Base-by-base conservation (phyloP, 2,329 filamentous ascomycete genomes). In the Scytalidium lignicola region DNA sequence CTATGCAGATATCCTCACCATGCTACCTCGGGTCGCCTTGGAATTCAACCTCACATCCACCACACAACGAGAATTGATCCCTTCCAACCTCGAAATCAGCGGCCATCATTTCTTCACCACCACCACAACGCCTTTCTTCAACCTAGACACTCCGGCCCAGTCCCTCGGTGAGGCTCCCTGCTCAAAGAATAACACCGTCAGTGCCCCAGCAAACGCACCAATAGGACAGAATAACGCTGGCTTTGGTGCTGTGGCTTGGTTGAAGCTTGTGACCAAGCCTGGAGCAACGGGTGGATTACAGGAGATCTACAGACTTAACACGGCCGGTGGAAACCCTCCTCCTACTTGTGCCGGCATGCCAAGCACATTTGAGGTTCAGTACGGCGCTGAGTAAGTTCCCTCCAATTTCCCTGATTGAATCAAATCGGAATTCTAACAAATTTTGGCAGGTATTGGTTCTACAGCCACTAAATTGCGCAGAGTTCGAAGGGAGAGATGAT, bases 101-200 rank as follows among this genome's bases (percentile, higher is more conserved):
- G 89, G 90, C 19, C 78, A 88, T 65, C 91, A 96, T 74, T 95
- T 81, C 78, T 96, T 96, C 76, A 73, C 73, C 53, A 79, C 83
- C 59, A 62, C 68, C 20, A 84, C 80, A 3, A 86, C 86, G 0
- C 86, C 92, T 0, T 84, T 86, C 67, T 97, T 97, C 75, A 78
- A 90, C 68, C 76, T 96, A 50, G 76, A 87, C 67, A 83, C 79
- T 1, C 62, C 67, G 2, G 64, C 70, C 50, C 59, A 68, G 55
- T 70, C 76, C 51, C 74, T 89, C 28, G 85, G 82, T 22, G 74
- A 83, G 50, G 79, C 75, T 1, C 72, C 78, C 19, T 83, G 82
- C 60, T 73, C 76, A 55, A 90, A 90, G 70, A 73, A 77, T 51
- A 77, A 71, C 43, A 74, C 76, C 6, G 73, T 78, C 2, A 60